Conservation (phyloP, 140 eudicot species). For the Senecio squalidus region DNA sequence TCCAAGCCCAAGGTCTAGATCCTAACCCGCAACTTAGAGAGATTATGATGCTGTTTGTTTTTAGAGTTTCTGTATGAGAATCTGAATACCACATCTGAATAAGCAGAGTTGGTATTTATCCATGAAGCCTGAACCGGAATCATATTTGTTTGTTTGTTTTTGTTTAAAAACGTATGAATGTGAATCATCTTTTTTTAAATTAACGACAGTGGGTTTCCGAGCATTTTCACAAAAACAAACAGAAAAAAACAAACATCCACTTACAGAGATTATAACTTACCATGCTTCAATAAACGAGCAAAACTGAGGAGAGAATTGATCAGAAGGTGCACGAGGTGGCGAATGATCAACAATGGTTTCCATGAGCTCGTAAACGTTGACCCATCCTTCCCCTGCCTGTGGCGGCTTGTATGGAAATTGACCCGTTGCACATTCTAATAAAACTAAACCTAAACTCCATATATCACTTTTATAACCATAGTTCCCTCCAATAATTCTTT, state of each 20-base stretch:
- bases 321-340: conserved; percentile 70
- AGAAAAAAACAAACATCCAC: background rate
- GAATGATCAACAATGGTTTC: conserved; percentile 75
- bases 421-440: conserved; percentile 89
- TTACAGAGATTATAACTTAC: conserved; percentile 31
- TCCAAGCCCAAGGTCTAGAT: conserved; percentile 5
- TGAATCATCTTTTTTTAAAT: no score
- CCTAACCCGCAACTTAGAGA: background rate
- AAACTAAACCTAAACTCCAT: conserved; percentile 95
- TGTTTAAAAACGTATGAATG: no score
- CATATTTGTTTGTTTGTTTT: no score
- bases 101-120: no score
- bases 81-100: no score
- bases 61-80: no score
- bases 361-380: conserved; percentile 69
- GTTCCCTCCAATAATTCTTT: conserved; percentile 70
- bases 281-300: conserved; percentile 96
- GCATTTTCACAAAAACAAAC: background rate
- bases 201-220: no score
- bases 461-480: conserved; percentile 81
- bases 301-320: conserved; percentile 73
- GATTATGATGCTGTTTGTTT: no score
- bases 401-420: conserved; percentile 83
- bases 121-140: no score
- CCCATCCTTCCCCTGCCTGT: conserved; percentile 72